phyloP scores from a whole-genome alignment of 106 monocot genomes.

The Dioscorea alata region DNA sequence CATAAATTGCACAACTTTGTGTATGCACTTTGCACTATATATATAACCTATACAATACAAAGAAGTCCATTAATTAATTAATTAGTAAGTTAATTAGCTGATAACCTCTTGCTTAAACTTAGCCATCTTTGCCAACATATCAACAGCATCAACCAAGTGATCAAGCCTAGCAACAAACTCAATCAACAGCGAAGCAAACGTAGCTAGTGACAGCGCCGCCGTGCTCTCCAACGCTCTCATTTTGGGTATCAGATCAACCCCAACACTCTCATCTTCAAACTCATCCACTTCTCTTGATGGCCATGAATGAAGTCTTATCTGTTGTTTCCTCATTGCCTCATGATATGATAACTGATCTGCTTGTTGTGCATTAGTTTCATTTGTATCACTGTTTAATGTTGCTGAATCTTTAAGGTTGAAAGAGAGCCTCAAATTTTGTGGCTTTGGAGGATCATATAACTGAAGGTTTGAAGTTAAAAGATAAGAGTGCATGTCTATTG shows the following conservation, averaged over 20 bases:
- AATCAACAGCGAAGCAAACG: conserved; percentile 73
- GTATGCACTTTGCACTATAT: too few species aligned
- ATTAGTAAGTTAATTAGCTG: neutral
- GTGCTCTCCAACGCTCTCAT: conserved; percentile 74
- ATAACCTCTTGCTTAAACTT: conserved; percentile 36
- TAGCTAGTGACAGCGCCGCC: conserved; percentile 51
- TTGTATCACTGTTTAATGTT: neutral
- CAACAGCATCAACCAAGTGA: conserved; percentile 72
- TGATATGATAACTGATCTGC: conserved; percentile 32
- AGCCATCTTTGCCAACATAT: conserved; percentile 56
- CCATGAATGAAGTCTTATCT: conserved; percentile 67
- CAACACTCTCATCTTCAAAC: conserved; percentile 24
- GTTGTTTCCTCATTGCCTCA: conserved; percentile 60
- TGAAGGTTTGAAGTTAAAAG: conserved; percentile 45
- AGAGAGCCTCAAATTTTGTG: conserved; percentile 10
- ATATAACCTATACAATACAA: too few species aligned
- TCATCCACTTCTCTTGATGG: conserved; percentile 66
- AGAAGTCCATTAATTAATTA: too few species aligned
- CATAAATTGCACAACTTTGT: too few species aligned
- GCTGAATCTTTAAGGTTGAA: conserved; percentile 20
- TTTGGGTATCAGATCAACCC: conserved; percentile 27
- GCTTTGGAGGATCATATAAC: neutral
- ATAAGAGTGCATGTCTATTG: conserved; percentile 78
- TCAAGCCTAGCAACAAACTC: conserved; percentile 84
- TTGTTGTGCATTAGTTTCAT: neutral